Base-by-base conservation (phyloP, 352 stramenopile species). In the Paralagenidium karlingii region DNA sequence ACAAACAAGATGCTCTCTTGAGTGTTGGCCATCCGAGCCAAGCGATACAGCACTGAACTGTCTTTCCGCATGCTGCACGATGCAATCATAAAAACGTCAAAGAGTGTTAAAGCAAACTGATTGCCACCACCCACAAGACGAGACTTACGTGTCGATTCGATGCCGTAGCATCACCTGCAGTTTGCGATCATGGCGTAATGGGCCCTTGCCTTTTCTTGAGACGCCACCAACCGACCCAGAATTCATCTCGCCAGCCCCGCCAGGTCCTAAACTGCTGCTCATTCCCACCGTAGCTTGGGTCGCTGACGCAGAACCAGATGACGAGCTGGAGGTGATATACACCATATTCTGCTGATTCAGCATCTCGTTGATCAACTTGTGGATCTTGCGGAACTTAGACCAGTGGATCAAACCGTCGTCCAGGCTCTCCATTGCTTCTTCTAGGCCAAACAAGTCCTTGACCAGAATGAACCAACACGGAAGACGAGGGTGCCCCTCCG, bases 1-100 rank as follows among this genome's bases (percentile, higher is more conserved):
- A 92, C 79, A 53, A 90, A 90, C 55, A 88, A 49, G 51, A 89
- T 85, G 34, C 76, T 88, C 50, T 92, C 79, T 44, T 92, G 74
- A 16, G 70, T 87, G 45, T 92, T 92, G 36, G 79, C 79, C 26
- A 90, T 86, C 32, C 76, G 78, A 16, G 79, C 76, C 19, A 88
- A 50, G 42, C 85, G 77, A 55, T 87, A 88, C 22, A 92, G 43
- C 51, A 90, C 79, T 3, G 68, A 68, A 49, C 68, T 84, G 40
- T 88, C 66, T 56, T 92, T 90, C 20, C 76, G 68, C 30, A 92
- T 80, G 18, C 78, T 91, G 48, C 19, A 34, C n/a, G 22, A 6
- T 37, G 26, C 20, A 22, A 49, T 11, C 32, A 30, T 42, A 58
- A 37, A 22, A 22, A 38, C n/a, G 39, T n/a, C 26, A 49, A 49